Base-by-base conservation (phyloP, 257 asterid species). In the Asclepias syriaca region DNA sequence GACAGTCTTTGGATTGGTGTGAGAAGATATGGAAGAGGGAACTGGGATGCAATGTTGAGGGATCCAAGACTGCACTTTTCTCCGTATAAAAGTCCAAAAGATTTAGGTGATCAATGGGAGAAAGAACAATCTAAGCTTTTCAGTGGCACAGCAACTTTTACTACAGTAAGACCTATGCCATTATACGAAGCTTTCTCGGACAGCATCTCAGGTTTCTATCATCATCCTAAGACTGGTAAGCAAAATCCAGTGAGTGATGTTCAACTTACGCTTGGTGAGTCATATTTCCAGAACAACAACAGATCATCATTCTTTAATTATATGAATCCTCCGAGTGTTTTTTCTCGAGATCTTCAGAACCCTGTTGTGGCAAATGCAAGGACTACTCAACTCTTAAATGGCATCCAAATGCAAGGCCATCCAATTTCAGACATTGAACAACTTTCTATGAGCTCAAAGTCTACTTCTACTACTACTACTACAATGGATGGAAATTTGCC, bases 1-100 rank as follows among this genome's bases (percentile, higher is more conserved):
- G 95, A 90, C 60, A 76, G 78, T 69, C 95, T 90, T 27, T 90
- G 96, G 96, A 73, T 90, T 13, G 96, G 96, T 9, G 88, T 90
- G 66, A 81, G 96, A 56, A 82, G 96, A 58, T 87, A 88, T 24
- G 95, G 93, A 48, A 69, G 82, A 76, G 90, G 89, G 6, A 90
- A 90, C 66, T 88, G 90, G 91, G 88, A 82, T 0, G 68, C 77
- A 73, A 86, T 90, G 77, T 59, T 88, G 61, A 69, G 79, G 74
- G 96, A 90, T 73, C 86, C 79, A 4, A 74, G 87, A 22, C 81
- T 90, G 65, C 80, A 70, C 61, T 88, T 90, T 75, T 71, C 77
- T 49, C 79, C 89, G 22, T 81, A 85, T 85, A 86, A 86, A 77
- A 81, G 80, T 6, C 69, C 91, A 6, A 68, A 61, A 64, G 90